Percentiles rank a stretch among this genome's conserved stretches.
phyloP scores from a whole-genome alignment of 805 yeast species.

The Ogataea nakhonphanomensis region DNA sequence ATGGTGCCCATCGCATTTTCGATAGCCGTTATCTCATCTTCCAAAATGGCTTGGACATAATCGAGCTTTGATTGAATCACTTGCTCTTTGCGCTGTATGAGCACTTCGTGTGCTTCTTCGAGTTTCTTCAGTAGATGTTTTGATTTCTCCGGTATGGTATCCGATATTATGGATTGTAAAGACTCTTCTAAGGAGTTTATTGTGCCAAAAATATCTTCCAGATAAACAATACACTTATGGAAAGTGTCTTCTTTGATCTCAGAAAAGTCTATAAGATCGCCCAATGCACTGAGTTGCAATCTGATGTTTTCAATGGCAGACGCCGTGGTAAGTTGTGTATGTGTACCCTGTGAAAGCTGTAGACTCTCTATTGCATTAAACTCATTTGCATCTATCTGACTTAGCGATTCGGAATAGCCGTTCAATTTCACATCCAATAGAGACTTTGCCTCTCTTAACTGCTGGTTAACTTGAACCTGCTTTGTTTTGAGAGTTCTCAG shows the following conservation, averaged over 20 bases:
- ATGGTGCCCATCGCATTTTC: constrained; percentile 23
- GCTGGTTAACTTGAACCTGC: constrained; percentile 34
- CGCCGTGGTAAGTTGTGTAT: constrained; percentile 16
- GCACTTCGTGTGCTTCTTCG: background rate
- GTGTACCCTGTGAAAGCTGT: constrained; percentile 10
- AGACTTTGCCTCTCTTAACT: constrained; percentile 45
- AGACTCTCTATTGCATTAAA: constrained; percentile 18
- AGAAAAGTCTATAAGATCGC: constrained; percentile 22
- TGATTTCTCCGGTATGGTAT: constrained; percentile 12
- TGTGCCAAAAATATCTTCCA: constrained; percentile 28
- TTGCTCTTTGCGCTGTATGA: constrained; percentile 5
- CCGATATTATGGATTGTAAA: constrained; percentile 17
- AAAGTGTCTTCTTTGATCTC: constrained; percentile 19
- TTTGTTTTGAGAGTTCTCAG: constrained; percentile 34
- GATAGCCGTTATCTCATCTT: constrained; percentile 27
- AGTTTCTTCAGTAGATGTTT: constrained; percentile 16
- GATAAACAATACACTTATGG: constrained; percentile 23
- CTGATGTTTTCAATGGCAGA: constrained; percentile 22
- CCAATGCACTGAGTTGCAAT: constrained; percentile 26
- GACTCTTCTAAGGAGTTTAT: constrained; percentile 22
- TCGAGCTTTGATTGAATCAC: constrained; percentile 13
- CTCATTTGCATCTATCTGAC: constrained; percentile 22
- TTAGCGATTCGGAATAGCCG: constrained; percentile 37
- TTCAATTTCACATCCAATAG: constrained; percentile 48
- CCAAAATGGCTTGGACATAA: constrained; percentile 17